phyloP scores from a whole-genome alignment of 352 stramenopile species.

The Globisporangium nodosum region DNA sequence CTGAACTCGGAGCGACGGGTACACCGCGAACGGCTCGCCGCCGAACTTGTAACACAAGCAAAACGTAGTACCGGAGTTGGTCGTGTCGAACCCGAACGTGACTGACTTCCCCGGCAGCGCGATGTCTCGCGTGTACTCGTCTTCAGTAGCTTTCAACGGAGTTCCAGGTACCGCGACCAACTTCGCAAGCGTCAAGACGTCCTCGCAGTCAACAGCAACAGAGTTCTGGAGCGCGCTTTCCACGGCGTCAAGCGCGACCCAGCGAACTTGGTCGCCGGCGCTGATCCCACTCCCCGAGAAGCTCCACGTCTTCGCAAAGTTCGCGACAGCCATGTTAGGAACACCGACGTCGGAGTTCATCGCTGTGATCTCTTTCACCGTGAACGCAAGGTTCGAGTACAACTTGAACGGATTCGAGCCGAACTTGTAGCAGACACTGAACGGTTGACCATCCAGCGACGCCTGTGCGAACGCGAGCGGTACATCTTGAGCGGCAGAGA shows the following conservation, averaged over 20 bases:
- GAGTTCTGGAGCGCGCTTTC: slow-evolving; percentile 19
- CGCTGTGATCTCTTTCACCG: slow-evolving; percentile 41
- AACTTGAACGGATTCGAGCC: slow-evolving; percentile 64
- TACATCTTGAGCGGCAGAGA: slow-evolving; percentile 15
- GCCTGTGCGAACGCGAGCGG: slow-evolving; percentile 40
- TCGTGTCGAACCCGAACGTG: slow-evolving; percentile 29
- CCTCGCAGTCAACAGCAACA: slow-evolving; percentile 28
- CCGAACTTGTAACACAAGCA: slow-evolving; percentile 69
- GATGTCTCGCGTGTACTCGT: slow-evolving; percentile 39
- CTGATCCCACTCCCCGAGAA: slow-evolving; percentile 38
- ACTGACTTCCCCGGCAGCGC: slow-evolving; percentile 2
- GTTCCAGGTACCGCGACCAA: slow-evolving; percentile 11
- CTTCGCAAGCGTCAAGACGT: slow-evolving; percentile 29
- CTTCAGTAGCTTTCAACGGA: slow-evolving; percentile 22
- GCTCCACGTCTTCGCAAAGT: slow-evolving; percentile 48
- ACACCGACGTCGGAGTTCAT: slow-evolving; percentile 28
- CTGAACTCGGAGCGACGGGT: slow-evolving; percentile 33
- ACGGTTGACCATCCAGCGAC: slow-evolving; percentile 28
- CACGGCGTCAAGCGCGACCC: slow-evolving; percentile 37
- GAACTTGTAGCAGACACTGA: slow-evolving; percentile 68
- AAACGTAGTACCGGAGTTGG: slow-evolving; percentile 43
- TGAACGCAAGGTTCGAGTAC: slow-evolving; percentile 38
- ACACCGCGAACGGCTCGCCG: slow-evolving; percentile 53
- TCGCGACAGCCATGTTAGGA: slow-evolving; percentile 32
- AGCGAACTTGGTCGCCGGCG: slow-evolving; percentile 43